Base-by-base conservation (phyloP, 1,139 yeast genomes). In the Ashbya aceris region DNA sequence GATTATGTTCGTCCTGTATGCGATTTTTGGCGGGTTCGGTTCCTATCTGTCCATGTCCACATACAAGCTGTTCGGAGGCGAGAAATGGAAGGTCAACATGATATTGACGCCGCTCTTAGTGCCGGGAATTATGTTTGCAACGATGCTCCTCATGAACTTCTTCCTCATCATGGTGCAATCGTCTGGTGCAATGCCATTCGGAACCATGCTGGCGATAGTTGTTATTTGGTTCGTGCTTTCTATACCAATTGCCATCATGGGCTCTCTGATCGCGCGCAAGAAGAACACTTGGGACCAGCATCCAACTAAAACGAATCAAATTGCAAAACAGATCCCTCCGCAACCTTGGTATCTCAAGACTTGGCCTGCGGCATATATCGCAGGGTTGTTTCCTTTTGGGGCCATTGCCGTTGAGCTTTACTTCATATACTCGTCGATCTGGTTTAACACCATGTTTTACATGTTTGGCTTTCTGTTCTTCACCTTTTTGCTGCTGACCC, bases 381-480 rank as follows among this genome's bases (percentile, higher is more conserved):
- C 94, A 1, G 97, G 98, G 45, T 76, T 91, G 46, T 79, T 91
- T 72, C 97, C 98, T 54, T 91, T 91, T 58, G 95, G 96, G 7
- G 83, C 96, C 13, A 83, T 89, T 56, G 87, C 95, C 9, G 95
- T 91, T 43, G 97, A 91, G 65, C 77, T 93, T 74, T 89, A 86
- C 65, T 91, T 89, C 67, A 71, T 75, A 49, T 79, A 83, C 68
- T 76, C 87, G 44, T 87, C 96, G 27, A 69, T 91, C 52, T 91
- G 98, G 98, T 87, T 85, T 66, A 89, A 85, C 71, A 76, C 86
- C 62, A 80, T 91, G 50, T 91, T 79, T 69, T 91, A 89, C 70
- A 91, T 91, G 97, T 91, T 91, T 71, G 98, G 98, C 17, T 91
- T 91, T 71, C 70, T 91, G 55, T 85, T 91, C 64, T 78, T 89